Evolutionary conservation across 768 basidiomycete species (phyloP), one percentile per base, ranked within the genome.

Genomic region (Lactarius vividus): DNA sequence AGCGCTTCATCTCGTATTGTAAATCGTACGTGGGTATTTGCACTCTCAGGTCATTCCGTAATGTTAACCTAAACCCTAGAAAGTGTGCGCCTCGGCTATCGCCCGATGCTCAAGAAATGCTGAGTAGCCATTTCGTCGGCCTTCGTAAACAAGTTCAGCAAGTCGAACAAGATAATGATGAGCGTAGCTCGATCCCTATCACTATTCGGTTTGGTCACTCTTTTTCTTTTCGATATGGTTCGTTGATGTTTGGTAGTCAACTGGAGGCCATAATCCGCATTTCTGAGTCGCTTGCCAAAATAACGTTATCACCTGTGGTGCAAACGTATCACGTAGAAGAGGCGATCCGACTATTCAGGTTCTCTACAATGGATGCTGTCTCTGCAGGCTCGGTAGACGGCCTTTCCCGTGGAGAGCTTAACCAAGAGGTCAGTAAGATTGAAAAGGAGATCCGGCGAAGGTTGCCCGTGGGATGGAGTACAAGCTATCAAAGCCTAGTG

Each of bases 201-300:
- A 99, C 97, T 26, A 83, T 98, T 72, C 95, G 95, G 94, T 95
- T 62, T 53, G 88, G 15, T 80, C 52, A 42, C 40, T 23, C 26
- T 46, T 6, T 35, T 31, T 44, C 31, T 61, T 52, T 70, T 56
- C 59, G 39, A 35, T 44, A 57, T 20, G 23, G 26, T 58, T 66
- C 59, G 44, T 61, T 53, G 26, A 40, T 63, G 53, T 23, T 28
- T n/a, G 10, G 71, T 59, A 86, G 85, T 61, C 97, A 99, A 88
- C 83, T 99, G 5, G 97, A 99, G 79, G 97, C 97, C 46, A 96
- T 99, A 74, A 95, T 98, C 74, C 95, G 97, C 40, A 98, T 98
- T 74, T 98, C 97, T 1, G 97, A 99, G 75, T 90, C 96, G 3
- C 81, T 98, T 23, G 96, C 96, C 15, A 99, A 98, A 74, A 85